Percentiles rank a stretch among this genome's conserved stretches.
Evolutionary conservation across 2,329 filamentous ascomycete genomes (phyloP).

Genomic region (Penicillium griseofulvum): DNA sequence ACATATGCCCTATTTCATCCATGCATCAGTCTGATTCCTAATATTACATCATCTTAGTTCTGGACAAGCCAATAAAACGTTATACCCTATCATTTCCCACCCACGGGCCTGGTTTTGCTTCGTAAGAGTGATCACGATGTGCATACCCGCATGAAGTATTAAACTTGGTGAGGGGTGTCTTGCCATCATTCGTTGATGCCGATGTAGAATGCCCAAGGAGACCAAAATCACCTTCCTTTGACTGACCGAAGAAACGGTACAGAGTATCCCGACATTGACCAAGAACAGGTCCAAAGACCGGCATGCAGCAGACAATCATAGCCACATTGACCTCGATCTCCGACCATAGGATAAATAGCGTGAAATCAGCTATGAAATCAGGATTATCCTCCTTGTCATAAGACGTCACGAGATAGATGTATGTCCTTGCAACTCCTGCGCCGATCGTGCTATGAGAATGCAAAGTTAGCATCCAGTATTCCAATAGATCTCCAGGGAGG

Average conservation of each 20-base stretch:
- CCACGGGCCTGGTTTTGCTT: not conserved
- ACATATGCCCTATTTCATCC: not conserved
- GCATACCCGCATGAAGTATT: not conserved
- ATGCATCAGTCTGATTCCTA: not conserved
- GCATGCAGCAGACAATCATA: not conserved
- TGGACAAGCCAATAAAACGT: not conserved
- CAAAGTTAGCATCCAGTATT: not conserved
- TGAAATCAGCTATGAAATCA: not conserved
- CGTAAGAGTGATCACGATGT: not conserved
- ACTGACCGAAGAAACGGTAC: not conserved
- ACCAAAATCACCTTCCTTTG: not conserved
- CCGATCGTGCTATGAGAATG: not conserved
- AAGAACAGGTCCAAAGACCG: not conserved
- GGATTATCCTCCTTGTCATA: not conserved
- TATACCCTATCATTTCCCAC: not conserved
- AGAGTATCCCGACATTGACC: not conserved
- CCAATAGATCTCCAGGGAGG: not conserved
- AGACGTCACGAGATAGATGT: not conserved
- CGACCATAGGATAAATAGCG: not conserved
- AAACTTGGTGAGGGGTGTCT: not conserved
- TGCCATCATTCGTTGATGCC: not conserved
- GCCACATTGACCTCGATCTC: not conserved
- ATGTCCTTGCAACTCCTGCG: not conserved
- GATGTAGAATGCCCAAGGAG: not conserved
- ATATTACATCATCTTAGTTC: not conserved